These are phyloP conservation scores for Falciphora oryzae DNA, from an alignment of 2,329 filamentous ascomycete species.

Conservation along the genomic window DNA sequence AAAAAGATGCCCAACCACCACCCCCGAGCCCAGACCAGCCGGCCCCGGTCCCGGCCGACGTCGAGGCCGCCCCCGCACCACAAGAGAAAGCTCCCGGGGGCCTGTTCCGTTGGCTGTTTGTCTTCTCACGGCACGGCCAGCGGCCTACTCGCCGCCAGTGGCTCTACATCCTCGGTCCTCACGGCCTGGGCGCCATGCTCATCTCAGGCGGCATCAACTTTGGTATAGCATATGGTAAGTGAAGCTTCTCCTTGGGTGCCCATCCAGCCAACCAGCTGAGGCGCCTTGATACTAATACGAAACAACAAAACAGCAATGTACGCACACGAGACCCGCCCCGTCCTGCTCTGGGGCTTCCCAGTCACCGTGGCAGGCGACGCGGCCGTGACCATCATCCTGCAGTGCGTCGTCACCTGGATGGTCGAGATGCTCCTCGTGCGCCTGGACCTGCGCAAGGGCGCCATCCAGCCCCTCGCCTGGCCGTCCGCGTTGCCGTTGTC, in stretches of 20 bases:
- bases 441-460: conserved; percentile 37
- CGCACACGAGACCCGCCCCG: conserved; percentile 29
- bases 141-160: conserved; percentile 37
- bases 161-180: conserved; percentile 42
- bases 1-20: not conserved
- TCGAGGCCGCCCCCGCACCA: not conserved
- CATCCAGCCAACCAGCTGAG: too few species aligned
- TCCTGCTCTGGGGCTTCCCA: conserved; percentile 43
- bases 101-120: not conserved
- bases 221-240: conserved; percentile 42
- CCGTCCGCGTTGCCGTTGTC: conserved; percentile 19
- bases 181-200: conserved; percentile 41
- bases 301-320: conserved; percentile 39
- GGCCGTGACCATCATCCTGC: conserved; percentile 44
- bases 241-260: not conserved
- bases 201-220: conserved; percentile 47
- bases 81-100: not conserved
- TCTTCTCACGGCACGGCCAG: conserved; percentile 5
- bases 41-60: not conserved
- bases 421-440: conserved; percentile 42
- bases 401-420: conserved; percentile 46
- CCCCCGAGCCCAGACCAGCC: too few species aligned
- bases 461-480: conserved; percentile 43
- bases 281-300: not conserved
- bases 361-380: conserved; percentile 46